Evolutionary conservation across 768 basidiomycete genomes (phyloP).

Genomic region (Hygrophoropsis aurantiaca): DNA sequence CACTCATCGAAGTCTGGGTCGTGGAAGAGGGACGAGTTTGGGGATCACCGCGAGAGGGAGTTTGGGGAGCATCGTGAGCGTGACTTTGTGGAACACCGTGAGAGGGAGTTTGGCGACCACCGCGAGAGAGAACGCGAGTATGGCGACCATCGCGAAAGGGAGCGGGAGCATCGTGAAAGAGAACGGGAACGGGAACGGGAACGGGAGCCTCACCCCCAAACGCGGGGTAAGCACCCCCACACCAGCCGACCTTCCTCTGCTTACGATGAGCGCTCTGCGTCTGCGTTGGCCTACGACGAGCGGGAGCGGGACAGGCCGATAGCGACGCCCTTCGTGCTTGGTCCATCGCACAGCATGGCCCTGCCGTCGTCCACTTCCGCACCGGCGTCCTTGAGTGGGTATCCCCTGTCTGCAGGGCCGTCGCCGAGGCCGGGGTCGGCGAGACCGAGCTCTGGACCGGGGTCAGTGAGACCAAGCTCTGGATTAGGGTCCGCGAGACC

Average conservation of each 20-base stretch:
- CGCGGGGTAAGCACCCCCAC: constrained; percentile 30
- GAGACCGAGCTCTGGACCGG: constrained; percentile 30
- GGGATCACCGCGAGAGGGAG: constrained; percentile 21
- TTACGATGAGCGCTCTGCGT: constrained; percentile 30
- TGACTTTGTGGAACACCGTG: no score
- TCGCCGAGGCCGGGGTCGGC: constrained; percentile 42
- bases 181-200: no score
- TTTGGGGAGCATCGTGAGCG: no score
- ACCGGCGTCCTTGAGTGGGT: constrained; percentile 4
- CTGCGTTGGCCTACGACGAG: constrained; percentile 25
- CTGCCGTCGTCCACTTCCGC: constrained; percentile 24
- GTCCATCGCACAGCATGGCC: constrained; percentile 41
- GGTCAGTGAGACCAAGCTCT: constrained; percentile 20
- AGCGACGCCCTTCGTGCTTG: constrained; percentile 55
- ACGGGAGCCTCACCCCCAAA: constrained; percentile 19
- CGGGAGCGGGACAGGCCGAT: constrained; percentile 51
- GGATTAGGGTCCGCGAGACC: constrained; percentile 29
- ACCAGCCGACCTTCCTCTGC: constrained; percentile 39
- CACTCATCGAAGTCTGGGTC: constrained; percentile 29
- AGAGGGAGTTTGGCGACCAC: no score
- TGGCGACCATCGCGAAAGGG: no score
- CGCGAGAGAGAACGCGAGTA: no score
- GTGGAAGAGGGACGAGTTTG: constrained; percentile 39
- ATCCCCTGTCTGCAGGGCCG: constrained; percentile 14
- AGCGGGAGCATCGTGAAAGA: no score